phyloP scores from a whole-genome alignment of 805 yeast genomes.

The Starmerella tilneyi region DNA sequence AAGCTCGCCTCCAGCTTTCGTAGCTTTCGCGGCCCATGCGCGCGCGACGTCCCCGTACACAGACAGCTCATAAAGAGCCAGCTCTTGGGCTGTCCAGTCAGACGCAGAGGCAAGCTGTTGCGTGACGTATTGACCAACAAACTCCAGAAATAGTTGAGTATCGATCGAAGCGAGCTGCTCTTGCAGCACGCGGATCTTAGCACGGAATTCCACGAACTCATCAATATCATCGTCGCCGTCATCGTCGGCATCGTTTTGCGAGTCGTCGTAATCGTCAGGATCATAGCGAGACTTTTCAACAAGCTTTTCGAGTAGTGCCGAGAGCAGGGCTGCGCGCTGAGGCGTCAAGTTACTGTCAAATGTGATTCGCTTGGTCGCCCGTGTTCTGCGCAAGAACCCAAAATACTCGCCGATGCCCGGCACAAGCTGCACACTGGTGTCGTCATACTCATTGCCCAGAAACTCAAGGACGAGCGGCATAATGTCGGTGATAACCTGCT shows the following conservation, averaged over 20 bases:
- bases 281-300: conserved; percentile 74
- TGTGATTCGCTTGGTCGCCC: conserved; percentile 35
- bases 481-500: conserved; percentile 45
- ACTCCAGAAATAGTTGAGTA: conserved; percentile 38
- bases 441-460: conserved; percentile 77
- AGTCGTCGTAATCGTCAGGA: conserved; percentile 51
- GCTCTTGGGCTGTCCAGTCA: conserved; percentile 71
- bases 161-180: conserved; percentile 61
- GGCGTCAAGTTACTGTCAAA: conserved; percentile 27
- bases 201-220: conserved; percentile 61
- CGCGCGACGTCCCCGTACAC: conserved; percentile 59
- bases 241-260: conserved; percentile 20
- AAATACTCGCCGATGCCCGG: conserved; percentile 70
- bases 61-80: conserved; percentile 74
- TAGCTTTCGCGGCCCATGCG: conserved; percentile 14
- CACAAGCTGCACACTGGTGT: conserved; percentile 71
- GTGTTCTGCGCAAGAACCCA: conserved; percentile 46
- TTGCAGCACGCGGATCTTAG: conserved; percentile 65
- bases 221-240: conserved; percentile 19
- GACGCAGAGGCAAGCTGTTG: conserved; percentile 6
- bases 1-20: conserved; percentile 17
- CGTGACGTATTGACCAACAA: conserved; percentile 12
- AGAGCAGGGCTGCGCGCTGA: conserved; percentile 31
- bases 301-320: conserved; percentile 52
- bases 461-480: conserved; percentile 66